These are phyloP conservation scores for Striga asiatica DNA, from an alignment of 257 asterid genomes.

Conservation along the genomic window DNA sequence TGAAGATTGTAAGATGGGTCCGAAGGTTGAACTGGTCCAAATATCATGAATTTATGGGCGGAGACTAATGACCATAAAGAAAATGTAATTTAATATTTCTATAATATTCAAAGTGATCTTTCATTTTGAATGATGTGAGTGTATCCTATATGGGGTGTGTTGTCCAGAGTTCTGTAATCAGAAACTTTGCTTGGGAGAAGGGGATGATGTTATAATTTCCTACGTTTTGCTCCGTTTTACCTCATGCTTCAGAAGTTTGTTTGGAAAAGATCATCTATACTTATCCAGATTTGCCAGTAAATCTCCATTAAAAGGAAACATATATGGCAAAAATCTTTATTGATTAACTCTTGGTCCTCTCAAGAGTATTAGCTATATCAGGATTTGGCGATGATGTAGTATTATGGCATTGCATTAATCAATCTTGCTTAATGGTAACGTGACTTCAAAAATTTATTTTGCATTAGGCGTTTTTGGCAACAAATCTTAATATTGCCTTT, in stretches of 20 bases:
- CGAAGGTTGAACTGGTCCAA: background rate
- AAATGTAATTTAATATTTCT: too few relatives aligned
- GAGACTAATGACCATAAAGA: too few relatives aligned
- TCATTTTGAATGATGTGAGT: too few relatives aligned
- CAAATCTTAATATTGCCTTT: background rate
- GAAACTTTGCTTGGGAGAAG: background rate
- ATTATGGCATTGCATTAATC: background rate
- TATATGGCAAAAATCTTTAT: background rate
- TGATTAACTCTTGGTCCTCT: background rate
- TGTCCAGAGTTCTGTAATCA: background rate
- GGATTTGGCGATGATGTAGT: background rate
- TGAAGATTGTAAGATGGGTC: background rate
- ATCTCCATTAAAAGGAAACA: background rate
- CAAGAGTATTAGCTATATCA: background rate
- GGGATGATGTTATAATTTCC: background rate
- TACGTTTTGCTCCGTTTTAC: background rate
- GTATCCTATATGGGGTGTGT: too few relatives aligned
- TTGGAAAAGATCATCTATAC: background rate
- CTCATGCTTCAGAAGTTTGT: background rate
- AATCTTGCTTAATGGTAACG: too few relatives aligned
- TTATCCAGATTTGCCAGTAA: background rate
- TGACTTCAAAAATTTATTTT: background rate
- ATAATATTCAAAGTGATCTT: too few relatives aligned
- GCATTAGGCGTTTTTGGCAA: background rate
- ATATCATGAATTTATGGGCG: background rate